These are phyloP conservation scores for Capsicum baccatum DNA, from an alignment of 257 asterid species.

Conservation along the genomic window DNA sequence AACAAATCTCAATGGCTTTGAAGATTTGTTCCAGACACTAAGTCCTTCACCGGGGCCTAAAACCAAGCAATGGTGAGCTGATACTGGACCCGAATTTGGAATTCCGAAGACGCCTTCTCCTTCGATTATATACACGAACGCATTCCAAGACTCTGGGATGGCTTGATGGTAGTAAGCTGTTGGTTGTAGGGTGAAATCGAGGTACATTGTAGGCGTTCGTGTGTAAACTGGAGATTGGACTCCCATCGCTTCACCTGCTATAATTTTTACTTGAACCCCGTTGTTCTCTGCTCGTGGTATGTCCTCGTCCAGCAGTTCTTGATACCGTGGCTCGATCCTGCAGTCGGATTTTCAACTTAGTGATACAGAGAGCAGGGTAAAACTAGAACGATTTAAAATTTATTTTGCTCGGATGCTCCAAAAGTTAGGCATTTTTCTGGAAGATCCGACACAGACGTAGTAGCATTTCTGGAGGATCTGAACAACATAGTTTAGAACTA, in stretches of 20 bases:
- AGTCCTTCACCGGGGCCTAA: constrained; percentile 89
- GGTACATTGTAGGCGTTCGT: constrained; percentile 85
- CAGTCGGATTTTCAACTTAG: background rate
- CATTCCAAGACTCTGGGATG: constrained; percentile 80
- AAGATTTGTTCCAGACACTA: constrained; percentile 79
- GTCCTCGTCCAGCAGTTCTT: constrained; percentile 66
- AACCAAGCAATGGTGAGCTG: constrained; percentile 75
- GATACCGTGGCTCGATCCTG: constrained; percentile 92
- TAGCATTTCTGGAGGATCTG: no score
- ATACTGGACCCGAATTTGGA: constrained; percentile 45
- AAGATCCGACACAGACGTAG: background rate
- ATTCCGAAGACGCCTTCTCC: constrained; percentile 79
- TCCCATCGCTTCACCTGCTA: constrained; percentile 96
- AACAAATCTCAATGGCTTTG: constrained; percentile 62
- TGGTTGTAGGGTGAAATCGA: constrained; percentile 74
- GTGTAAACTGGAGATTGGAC: constrained; percentile 80
- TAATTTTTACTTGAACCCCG: constrained; percentile 76
- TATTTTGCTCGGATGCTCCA: background rate
- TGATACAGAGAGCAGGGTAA: background rate
- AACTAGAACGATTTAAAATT: background rate
- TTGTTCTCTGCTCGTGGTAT: constrained; percentile 67
- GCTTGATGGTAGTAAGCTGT: constrained; percentile 61
- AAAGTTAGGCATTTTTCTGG: background rate
- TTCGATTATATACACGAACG: constrained; percentile 67
- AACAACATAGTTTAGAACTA: no score